phyloP scores from a whole-genome alignment of 2,329 filamentous ascomycete species.

The Paracorniculantispora psalliotae region DNA sequence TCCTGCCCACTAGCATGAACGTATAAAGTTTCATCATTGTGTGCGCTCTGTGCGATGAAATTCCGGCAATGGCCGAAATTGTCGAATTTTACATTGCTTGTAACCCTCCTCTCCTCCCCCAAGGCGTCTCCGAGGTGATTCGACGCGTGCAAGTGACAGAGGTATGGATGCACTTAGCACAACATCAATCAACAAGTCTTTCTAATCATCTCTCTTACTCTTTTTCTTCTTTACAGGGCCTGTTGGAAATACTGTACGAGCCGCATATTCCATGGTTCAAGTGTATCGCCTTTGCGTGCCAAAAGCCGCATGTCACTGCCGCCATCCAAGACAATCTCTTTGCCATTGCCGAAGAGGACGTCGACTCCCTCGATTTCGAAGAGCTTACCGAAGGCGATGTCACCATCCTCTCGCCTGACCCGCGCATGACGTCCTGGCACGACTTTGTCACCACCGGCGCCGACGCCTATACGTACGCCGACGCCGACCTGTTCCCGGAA shows the following conservation, averaged over 20 bases:
- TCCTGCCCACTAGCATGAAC: too few relatives aligned
- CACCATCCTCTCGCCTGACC: neutral
- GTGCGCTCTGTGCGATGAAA: too few relatives aligned
- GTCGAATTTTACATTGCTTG: slow-evolving; percentile 8
- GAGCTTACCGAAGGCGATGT: neutral
- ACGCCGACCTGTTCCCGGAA: slow-evolving; percentile 1
- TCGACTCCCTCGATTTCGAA: neutral
- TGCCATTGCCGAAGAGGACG: slow-evolving; percentile 9
- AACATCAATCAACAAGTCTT: neutral
- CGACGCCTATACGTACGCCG: neutral
- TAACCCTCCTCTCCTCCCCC: slow-evolving; percentile 6
- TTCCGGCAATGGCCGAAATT: neutral
- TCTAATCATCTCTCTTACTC: neutral
- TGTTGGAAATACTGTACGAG: slow-evolving; percentile 8
- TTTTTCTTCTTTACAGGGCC: too few relatives aligned
- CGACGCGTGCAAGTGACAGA: slow-evolving; percentile 2
- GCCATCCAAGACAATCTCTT: slow-evolving; percentile 4
- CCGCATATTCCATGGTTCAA: slow-evolving; percentile 6
- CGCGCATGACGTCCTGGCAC: slow-evolving; percentile 6
- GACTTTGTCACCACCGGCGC: neutral
- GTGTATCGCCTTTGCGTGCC: neutral
- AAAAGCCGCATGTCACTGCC: neutral
- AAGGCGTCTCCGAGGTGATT: slow-evolving; percentile 10
- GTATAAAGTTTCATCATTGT: too few relatives aligned
- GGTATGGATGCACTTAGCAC: neutral